Evolutionary conservation across 1,139 yeast species (phyloP).

Genomic region (Yamadazyma diddensiae): DNA sequence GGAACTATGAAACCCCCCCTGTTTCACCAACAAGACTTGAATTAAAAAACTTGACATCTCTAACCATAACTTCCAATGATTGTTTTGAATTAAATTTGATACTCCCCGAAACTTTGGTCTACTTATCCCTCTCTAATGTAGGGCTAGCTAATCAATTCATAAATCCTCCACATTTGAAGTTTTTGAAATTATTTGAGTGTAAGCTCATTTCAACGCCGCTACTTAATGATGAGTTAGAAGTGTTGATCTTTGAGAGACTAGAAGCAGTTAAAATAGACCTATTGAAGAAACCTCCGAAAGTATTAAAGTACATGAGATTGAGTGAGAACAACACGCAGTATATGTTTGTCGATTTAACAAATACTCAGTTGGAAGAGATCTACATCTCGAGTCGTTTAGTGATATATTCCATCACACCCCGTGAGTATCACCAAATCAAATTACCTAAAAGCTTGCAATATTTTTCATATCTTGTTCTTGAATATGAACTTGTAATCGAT

Average conservation of each 20-base stretch:
- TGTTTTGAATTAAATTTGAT: too few species aligned
- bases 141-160: too few species aligned
- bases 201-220: too few species aligned
- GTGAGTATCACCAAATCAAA: neutral
- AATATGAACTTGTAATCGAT: constrained; percentile 2
- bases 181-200: too few species aligned
- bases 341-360: constrained; percentile 2
- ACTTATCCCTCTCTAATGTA: too few species aligned
- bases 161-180: too few species aligned
- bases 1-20: too few species aligned
- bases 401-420: neutral
- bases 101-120: too few species aligned
- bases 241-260: neutral
- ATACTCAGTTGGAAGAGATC: neutral
- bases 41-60: too few species aligned
- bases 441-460: constrained; percentile 3
- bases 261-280: constrained; percentile 2
- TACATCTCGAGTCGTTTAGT: neutral
- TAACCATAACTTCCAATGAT: too few species aligned
- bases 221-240: too few species aligned
- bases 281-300: neutral
- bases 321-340: neutral
- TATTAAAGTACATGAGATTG: neutral
- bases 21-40: too few species aligned
- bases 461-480: constrained; percentile 1